Evolutionary conservation across 1,284 basidiomycete species (phyloP), one percentile per base, ranked within the genome.

Genomic region (Marasmius fiardii): DNA sequence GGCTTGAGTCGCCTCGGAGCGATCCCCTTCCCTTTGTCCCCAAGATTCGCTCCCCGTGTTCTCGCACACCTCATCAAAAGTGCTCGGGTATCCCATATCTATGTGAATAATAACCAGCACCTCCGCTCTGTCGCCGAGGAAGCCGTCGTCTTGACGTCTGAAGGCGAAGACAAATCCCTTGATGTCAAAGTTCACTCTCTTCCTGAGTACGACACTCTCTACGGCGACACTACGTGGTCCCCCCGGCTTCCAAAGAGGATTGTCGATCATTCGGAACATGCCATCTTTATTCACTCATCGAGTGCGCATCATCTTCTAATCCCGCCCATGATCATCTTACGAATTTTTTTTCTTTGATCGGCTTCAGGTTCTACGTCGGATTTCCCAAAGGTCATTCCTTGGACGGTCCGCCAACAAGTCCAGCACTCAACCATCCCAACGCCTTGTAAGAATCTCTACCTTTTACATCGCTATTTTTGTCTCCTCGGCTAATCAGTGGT

Each of bases 221-320:
- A 55, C 51, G 44, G 33, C 16, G 51, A 47, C 8, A 4, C 28
- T 10, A 54, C 55, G 18, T 14, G 50, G 31, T 53, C 54, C 41
- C 33, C 21, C 3, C 45, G 7, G 48, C 59, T 14, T 51, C 58
- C 24, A 51, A 55, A 52, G 50, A 41, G 4, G 35, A 52, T 52
- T 34, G 23, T 52, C 31, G 55, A 54, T 41, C 31, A 31, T 6
- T 53, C 52, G 2, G 20, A 14, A 12, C 34, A 37, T 10, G 37
- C 62, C 16, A 61, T 72, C 51, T 54, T 70, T n/a, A 61, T 67
- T 5, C 73, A 74, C 60, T 74, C 72, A 0, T 72, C 71, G 23
- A 71, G 72, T 71, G 54, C 10, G 61, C 52, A 24, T 31, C 10
- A 4, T 4, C 34, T 35, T n/a, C 37, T 2, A 2, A 4, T 10